phyloP scores from a whole-genome alignment of 352 stramenopile species.

The Globisporangium paroecandrum region DNA sequence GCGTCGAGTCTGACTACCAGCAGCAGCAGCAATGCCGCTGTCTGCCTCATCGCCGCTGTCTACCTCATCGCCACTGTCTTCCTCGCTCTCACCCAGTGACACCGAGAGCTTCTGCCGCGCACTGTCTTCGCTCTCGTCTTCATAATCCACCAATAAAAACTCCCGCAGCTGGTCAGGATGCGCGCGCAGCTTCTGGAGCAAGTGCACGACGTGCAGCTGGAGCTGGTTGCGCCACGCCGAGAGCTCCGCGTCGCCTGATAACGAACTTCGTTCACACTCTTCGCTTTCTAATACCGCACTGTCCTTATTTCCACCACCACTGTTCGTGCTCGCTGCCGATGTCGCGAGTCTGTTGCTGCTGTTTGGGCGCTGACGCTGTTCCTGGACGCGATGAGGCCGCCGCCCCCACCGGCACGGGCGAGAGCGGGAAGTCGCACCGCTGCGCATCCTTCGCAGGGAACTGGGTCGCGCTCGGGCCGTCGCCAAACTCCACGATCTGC shows the following conservation, averaged over 20 bases:
- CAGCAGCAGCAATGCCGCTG: background rate
- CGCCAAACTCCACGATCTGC: constrained; percentile 11
- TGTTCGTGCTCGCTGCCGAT: background rate
- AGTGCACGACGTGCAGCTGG: constrained; percentile 38
- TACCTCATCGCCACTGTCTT: constrained; percentile 4
- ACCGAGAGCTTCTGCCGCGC: constrained; percentile 8
- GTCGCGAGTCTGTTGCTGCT: background rate
- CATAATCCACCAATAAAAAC: constrained; percentile 30
- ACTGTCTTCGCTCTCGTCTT: constrained; percentile 20
- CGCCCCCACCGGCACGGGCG: constrained; percentile 7
- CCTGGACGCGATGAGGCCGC: background rate
- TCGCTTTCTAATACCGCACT: background rate
- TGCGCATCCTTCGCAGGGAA: constrained; percentile 14
- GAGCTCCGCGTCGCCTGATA: background rate
- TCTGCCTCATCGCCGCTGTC: background rate
- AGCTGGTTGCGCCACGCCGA: constrained; percentile 36
- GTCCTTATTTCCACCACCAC: background rate
- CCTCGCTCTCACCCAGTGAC: constrained; percentile 13
- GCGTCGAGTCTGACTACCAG: background rate
- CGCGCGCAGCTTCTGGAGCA: constrained; percentile 39
- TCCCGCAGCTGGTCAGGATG: constrained; percentile 33
- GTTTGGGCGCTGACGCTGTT: constrained; percentile 3
- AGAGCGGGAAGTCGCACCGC: constrained; percentile 12
- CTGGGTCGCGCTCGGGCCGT: constrained; percentile 8
- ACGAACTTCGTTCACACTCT: too few species aligned